A percentile compares a stretch with the other conserved stretches of the same genome.
phyloP scores from a whole-genome alignment of 2,329 filamentous ascomycete genomes.

The Aureobasidium pullulans region DNA sequence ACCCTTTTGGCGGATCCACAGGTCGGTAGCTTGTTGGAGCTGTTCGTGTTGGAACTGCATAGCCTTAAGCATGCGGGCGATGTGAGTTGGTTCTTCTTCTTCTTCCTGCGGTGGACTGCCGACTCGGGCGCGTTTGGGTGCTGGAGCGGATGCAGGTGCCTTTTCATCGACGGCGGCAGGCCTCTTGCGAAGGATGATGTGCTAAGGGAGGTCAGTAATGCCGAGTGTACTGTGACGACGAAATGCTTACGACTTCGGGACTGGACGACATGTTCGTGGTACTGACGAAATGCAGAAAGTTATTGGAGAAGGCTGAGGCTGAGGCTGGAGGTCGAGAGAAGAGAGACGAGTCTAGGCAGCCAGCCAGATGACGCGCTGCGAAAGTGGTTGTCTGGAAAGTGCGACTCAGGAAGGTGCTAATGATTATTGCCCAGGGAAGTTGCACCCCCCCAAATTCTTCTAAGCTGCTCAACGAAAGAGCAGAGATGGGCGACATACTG shows the following conservation, averaged over 20 bases:
- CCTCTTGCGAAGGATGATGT: background rate
- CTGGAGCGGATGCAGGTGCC: background rate
- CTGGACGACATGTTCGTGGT: background rate
- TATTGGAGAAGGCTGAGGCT: background rate
- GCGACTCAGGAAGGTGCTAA: background rate
- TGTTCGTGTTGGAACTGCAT: background rate
- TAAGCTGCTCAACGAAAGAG: too few relatives aligned
- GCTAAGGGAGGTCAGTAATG: background rate
- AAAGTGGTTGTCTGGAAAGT: background rate
- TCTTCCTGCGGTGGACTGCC: too few relatives aligned
- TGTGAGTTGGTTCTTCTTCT: background rate
- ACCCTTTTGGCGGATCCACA: slow-evolving; percentile 1
- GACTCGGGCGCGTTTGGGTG: background rate
- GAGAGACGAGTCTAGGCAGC: background rate
- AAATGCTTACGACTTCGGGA: too few relatives aligned
- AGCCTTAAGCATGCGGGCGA: background rate
- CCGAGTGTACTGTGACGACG: too few relatives aligned
- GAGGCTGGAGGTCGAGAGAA: background rate
- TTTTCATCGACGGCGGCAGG: background rate
- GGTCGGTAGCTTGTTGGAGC: background rate
- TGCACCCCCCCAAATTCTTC: too few relatives aligned
- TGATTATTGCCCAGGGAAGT: too few relatives aligned
- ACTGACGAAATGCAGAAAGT: background rate
- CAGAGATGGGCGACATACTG: too few relatives aligned
- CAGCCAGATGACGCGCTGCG: background rate